phyloP scores from a whole-genome alignment of 345 rosid genomes.

The Tarenaya hassleriana region DNA sequence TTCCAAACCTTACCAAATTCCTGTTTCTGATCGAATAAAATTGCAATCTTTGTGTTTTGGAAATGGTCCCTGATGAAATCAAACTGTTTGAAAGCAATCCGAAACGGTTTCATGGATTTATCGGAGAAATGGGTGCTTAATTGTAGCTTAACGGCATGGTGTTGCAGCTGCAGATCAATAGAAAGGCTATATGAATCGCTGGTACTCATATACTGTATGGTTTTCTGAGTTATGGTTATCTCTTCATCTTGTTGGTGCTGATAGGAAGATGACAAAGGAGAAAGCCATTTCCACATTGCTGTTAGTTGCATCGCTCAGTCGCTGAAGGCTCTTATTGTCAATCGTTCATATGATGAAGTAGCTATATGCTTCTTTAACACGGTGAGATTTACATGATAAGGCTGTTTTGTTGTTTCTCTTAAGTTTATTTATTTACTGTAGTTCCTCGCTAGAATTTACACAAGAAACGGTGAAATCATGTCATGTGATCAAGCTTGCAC shows the following conservation, averaged over 20 bases:
- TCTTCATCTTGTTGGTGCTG: slow-evolving; percentile 16
- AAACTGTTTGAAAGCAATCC: no score
- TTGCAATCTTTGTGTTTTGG: no score
- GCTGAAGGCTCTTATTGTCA: slow-evolving; percentile 76
- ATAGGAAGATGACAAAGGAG: slow-evolving; percentile 58
- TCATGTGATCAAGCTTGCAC: not conserved
- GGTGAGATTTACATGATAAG: slow-evolving; percentile 35
- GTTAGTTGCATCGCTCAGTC: slow-evolving; percentile 64
- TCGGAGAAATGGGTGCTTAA: no score
- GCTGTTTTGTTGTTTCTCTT: not conserved
- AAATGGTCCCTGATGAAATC: no score
- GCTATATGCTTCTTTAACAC: slow-evolving; percentile 91
- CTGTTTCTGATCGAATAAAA: no score
- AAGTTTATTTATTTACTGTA: not conserved
- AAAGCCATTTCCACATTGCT: slow-evolving; percentile 64
- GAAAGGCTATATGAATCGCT: no score
- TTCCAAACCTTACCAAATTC: no score
- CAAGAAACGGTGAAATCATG: not conserved
- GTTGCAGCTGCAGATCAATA: not conserved
- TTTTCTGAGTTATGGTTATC: not conserved
- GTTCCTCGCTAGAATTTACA: slow-evolving; percentile 1
- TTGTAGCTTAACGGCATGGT: not conserved
- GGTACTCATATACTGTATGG: no score
- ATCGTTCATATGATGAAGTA: slow-evolving; percentile 72
- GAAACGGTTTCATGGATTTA: no score